Percentiles rank a stretch among this genome's conserved stretches.
Conservation (phyloP, 2,329 filamentous ascomycete genomes). For the Hypocreales sp. region DNA sequence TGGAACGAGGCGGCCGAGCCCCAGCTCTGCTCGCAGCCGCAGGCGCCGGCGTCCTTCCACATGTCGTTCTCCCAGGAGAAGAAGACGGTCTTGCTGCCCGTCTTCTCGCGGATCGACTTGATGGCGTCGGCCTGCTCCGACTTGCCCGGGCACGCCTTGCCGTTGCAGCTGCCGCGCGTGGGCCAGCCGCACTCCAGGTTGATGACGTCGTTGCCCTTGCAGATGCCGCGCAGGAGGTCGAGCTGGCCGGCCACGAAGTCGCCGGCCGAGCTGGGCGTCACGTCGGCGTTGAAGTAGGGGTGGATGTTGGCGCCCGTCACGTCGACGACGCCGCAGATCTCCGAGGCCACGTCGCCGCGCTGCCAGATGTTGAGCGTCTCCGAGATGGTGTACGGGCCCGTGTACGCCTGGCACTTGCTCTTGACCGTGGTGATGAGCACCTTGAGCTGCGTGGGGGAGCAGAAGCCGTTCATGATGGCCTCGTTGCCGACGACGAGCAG, state of each 20-base stretch:
- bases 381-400: conserved; percentile 63
- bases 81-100: conserved; percentile 58
- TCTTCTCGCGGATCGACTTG: conserved; percentile 46
- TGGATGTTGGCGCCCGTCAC: conserved; percentile 78
- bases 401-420: conserved; percentile 56
- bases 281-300: conserved; percentile 76
- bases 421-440: conserved; percentile 55
- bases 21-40: conserved; percentile 68
- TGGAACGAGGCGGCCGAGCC: conserved; percentile 32
- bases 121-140: conserved; percentile 59
- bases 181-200: conserved; percentile 93
- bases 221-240: conserved; percentile 51
- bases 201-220: conserved; percentile 56
- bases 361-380: conserved; percentile 74
- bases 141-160: conserved; percentile 50
- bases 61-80: conserved; percentile 68
- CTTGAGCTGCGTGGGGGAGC: conserved; percentile 47
- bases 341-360: conserved; percentile 35
- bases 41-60: conserved; percentile 64
- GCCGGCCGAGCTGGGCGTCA: conserved; percentile 51
- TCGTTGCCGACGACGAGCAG: conserved; percentile 86
- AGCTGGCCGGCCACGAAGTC: conserved; percentile 63
- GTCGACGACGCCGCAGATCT: conserved; percentile 61
- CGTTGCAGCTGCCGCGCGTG: conserved; percentile 52
- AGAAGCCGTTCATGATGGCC: conserved; percentile 62